Evolutionary conservation across 169 alveolate genomes (phyloP).

Genomic region (Plasmodium vivax): DNA sequence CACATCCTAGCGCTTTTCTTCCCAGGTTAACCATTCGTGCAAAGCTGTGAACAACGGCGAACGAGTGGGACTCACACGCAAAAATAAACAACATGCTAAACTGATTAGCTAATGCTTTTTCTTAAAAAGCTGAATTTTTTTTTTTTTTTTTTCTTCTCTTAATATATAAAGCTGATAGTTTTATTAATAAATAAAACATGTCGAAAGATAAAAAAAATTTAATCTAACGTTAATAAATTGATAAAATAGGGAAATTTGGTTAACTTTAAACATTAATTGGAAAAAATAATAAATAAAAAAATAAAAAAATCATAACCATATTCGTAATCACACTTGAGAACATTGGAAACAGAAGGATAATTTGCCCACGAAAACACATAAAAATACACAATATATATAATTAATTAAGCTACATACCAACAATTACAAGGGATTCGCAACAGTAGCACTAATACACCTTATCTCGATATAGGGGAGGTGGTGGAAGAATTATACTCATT

Average conservation of each 20-base stretch:
- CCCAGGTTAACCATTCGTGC: no score
- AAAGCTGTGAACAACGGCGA: no score
- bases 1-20: no score
- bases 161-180: not conserved
- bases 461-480: not conserved
- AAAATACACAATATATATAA: not conserved
- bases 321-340: constrained; percentile 13
- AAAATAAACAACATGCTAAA: not conserved
- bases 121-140: not conserved
- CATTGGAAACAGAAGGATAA: constrained; percentile 10
- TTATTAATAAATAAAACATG: not conserved
- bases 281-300: not conserved
- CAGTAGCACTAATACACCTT: not conserved
- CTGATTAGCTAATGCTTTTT: no score
- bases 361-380: not conserved
- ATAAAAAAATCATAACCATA: constrained; percentile 1
- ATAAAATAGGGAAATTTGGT: not conserved
- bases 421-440: not conserved
- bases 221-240: constrained; percentile 1
- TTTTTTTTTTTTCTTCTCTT: not conserved
- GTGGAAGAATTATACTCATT: not conserved
- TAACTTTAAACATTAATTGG: not conserved
- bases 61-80: not conserved
- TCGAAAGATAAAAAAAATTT: not conserved
- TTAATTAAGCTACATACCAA: not conserved